Evolutionary conservation across 2,329 filamentous ascomycete species (phyloP), one percentile per base, ranked within the genome.

Genomic region (Colletotrichum zoysiae): DNA sequence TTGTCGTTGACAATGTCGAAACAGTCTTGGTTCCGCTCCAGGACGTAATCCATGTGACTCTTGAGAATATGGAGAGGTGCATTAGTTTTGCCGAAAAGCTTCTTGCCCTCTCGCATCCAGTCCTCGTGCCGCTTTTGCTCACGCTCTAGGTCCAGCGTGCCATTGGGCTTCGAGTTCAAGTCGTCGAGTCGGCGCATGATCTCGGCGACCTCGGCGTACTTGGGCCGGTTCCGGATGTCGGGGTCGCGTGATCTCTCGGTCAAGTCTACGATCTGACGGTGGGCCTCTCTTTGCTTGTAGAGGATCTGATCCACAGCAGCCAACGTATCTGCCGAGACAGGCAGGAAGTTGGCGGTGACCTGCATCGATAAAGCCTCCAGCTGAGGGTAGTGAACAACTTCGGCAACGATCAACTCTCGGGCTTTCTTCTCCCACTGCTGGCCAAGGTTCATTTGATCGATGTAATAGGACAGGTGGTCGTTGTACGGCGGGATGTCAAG

Each of bases 31-130:
- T 99, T 99, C 59, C 95, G 92, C 77, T 95, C 93, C 60, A 96
- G 87, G 4, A 99, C 96, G 78, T 96, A 93, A 76, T 97, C 93
- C 90, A 99, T 95, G 76, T 99, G 95, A 70, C 92, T 93, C 78
- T 95, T 96, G 38, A 99, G 87, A 74, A 99, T 99, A 80, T 99
- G 96, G 16, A 99, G 86, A 1, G 96, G 96, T 1, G 96, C 96
- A 79, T 99, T 99, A 1, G 96, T 96, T 82, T 99, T 99, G 64
- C 96, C 96, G 78, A 99, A 99, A 0, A 99, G 84, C 80, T 98
- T 98, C 84, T 99, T 99, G 62, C 96, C 96, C 78, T 94, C 94
- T 42, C 96, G 90, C 95, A 99, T 99, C 96, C 96, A 99, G 80
- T 99, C 96, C 79, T 99, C 96, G 76, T 98, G 96, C 9, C 94